Evolutionary conservation across 176 grass and related monocot genomes (phyloP).

Genomic region (Musa acuminata): DNA sequence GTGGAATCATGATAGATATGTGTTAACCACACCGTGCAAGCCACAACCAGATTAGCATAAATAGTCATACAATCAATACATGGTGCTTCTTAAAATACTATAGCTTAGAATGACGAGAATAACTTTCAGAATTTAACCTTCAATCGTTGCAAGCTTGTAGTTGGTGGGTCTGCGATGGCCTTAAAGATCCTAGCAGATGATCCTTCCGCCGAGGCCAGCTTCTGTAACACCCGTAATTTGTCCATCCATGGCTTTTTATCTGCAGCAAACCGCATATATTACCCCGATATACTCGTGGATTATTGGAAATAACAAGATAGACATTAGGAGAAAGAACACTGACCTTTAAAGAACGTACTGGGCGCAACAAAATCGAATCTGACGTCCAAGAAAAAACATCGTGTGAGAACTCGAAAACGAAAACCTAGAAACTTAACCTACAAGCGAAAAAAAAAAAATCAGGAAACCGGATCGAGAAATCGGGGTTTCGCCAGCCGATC

Average conservation of each 20-base stretch:
- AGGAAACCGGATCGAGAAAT: neutral
- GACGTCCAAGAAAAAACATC: constrained; percentile 14
- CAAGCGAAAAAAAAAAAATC: too few relatives aligned
- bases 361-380: constrained; percentile 96
- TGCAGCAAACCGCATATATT: constrained; percentile 13
- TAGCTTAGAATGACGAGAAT: neutral
- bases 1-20: neutral
- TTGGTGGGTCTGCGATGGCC: constrained; percentile 89
- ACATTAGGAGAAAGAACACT: constrained; percentile 1
- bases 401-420: neutral
- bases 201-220: constrained; percentile 48
- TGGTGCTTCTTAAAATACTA: neutral
- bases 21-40: neutral
- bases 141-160: constrained; percentile 86
- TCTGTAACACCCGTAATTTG: constrained; percentile 61
- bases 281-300: neutral
- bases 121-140: constrained; percentile 37
- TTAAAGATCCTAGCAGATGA: constrained; percentile 84
- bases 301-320: neutral
- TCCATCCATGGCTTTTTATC: constrained; percentile 94
- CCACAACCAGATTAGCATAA: neutral
- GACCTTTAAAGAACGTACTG: constrained; percentile 75
- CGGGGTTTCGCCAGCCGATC: neutral
- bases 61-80: neutral
- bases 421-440: neutral